phyloP scores from a whole-genome alignment of 805 yeast genomes.

The Hanseniaspora pseudoguilliermondii region DNA sequence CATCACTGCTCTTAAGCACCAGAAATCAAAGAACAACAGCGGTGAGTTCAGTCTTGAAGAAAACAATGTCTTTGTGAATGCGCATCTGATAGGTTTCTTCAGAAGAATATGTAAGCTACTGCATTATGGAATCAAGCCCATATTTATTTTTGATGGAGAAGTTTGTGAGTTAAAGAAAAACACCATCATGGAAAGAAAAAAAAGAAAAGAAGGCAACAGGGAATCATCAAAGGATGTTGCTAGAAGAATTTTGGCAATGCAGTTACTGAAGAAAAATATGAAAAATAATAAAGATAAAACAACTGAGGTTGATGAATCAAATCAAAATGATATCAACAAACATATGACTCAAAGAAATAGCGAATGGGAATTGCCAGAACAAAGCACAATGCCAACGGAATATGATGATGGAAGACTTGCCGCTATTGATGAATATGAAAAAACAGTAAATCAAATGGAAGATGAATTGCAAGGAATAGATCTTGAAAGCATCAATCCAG shows the following conservation, averaged over 20 bases:
- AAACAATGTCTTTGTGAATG: constrained; percentile 62
- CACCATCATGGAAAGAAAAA: constrained; percentile 62
- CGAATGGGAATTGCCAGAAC: constrained; percentile 73
- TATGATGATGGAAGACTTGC: constrained; percentile 59
- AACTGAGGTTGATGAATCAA: constrained; percentile 12
- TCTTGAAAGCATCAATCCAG: constrained; percentile 67
- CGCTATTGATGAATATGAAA: constrained; percentile 58
- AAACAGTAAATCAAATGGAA: constrained; percentile 43
- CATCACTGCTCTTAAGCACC: constrained; percentile 82
- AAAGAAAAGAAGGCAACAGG: constrained; percentile 58
- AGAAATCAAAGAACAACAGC: neutral
- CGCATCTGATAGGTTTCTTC: constrained; percentile 93
- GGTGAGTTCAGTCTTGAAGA: constrained; percentile 28
- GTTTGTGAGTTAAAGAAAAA: constrained; percentile 73
- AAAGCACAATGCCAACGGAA: constrained; percentile 42
- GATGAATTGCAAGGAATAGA: constrained; percentile 56
- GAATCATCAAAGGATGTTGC: constrained; percentile 68
- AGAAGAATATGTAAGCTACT: constrained; percentile 81
- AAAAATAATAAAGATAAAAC: constrained; percentile 19
- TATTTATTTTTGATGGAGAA: constrained; percentile 92
- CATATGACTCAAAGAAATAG: constrained; percentile 41
- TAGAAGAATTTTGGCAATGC: constrained; percentile 63
- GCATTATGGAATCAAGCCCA: constrained; percentile 76
- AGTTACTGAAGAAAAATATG: constrained; percentile 45
- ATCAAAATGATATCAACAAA: constrained; percentile 25